Percentiles rank a stretch among this genome's conserved stretches.
Conservation (phyloP, 495 filamentous ascomycete species). For the Cercophora samala region DNA sequence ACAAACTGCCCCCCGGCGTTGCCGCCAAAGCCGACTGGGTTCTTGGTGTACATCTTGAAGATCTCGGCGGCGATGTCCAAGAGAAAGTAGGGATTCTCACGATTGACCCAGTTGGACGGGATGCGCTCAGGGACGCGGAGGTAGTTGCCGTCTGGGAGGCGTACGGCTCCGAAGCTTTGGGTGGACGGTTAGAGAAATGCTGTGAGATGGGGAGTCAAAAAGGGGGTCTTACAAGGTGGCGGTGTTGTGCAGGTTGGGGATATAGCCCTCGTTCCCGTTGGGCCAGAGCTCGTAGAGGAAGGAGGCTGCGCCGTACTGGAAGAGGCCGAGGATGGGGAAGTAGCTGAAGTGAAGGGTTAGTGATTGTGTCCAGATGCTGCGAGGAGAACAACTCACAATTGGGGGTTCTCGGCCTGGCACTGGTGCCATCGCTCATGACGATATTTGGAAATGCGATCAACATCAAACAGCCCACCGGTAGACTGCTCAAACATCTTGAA, state of each 20-base stretch:
- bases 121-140: conserved; percentile 12
- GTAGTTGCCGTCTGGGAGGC: conserved; percentile 4
- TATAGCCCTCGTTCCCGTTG: conserved; percentile 14
- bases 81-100: conserved; percentile 7
- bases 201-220: too few species aligned
- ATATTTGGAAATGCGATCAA: conserved; percentile 9
- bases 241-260: conserved; percentile 16
- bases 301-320: conserved; percentile 15
- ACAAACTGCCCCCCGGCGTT: conserved; percentile 12
- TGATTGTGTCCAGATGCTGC: neutral
- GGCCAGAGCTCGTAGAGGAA: conserved; percentile 14
- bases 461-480: conserved; percentile 7
- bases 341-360: conserved; percentile 1
- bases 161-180: neutral
- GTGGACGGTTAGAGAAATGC: neutral
- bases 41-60: conserved; percentile 12
- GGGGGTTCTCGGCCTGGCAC: conserved; percentile 13
- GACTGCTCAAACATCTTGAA: conserved; percentile 13
- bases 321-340: conserved; percentile 14
- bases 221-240: conserved; percentile 8
- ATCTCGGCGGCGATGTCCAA: conserved; percentile 11
- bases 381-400: conserved; percentile 5
- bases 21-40: conserved; percentile 14
- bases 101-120: conserved; percentile 13
- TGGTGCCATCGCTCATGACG: conserved; percentile 10